Percentiles rank a stretch among this genome's conserved stretches.
phyloP scores from a whole-genome alignment of 306 rosid genomes.

The Cicer bijugum region DNA sequence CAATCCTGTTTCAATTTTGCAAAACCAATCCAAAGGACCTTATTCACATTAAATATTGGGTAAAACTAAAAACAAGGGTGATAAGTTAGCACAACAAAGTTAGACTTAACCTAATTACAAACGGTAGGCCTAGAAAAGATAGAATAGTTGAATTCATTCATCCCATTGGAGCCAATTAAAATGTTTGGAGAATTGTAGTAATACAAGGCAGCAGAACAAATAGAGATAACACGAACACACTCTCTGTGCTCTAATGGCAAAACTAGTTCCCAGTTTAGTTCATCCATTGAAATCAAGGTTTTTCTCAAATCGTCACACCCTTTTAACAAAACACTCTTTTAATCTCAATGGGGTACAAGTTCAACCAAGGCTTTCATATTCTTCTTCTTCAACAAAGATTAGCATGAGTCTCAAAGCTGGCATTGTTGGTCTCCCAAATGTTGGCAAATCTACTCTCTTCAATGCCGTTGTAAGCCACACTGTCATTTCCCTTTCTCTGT shows the following conservation, averaged over 20 bases:
- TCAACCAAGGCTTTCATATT: conserved; percentile 64
- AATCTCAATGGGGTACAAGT: conserved; percentile 46
- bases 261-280: conserved; percentile 56
- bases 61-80: no score
- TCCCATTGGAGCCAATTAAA: conserved; percentile 1
- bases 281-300: conserved; percentile 67
- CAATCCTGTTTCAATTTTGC: no score
- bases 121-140: conserved; percentile 12
- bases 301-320: conserved; percentile 49
- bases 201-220: not conserved
- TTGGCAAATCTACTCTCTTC: conserved; percentile 96
- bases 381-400: conserved; percentile 66
- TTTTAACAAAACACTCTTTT: conserved; percentile 50
- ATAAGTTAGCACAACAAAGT: no score
- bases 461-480: conserved; percentile 80
- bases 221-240: not conserved
- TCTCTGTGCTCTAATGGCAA: conserved; percentile 52
- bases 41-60: no score
- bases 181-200: not conserved
- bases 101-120: conserved; percentile 16
- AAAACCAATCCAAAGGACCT: no score
- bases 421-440: conserved; percentile 97
- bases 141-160: not conserved
- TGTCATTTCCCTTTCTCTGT: not conserved
- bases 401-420: conserved; percentile 97